Base-by-base conservation (phyloP, 768 basidiomycete genomes). In the Tricholoma matsutake region DNA sequence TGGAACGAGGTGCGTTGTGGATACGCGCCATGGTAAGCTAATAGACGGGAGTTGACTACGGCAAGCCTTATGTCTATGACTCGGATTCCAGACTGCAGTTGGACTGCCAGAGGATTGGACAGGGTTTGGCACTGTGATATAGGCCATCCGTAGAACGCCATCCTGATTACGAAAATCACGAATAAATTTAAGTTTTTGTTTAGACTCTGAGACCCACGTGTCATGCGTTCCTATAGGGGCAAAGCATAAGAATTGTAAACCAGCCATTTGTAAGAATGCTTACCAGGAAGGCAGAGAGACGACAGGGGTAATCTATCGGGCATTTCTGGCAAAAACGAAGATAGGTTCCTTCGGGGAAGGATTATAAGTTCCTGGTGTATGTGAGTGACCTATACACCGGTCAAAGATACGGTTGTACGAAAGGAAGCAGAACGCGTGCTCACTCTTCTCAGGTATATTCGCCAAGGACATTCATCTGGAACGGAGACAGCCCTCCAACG, bases 91-190 rank as follows among this genome's bases (percentile, higher is more conserved):
- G 84, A 83, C 11, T 77, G 74, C 9, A 98, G 80, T 73, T 98
- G 95, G 18, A 77, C 74, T 29, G 75, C 75, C 25, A 96, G 83
- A 0, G 87, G 83, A 0, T 84, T 88, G 4, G 73, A 69, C 8
- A 76, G 75, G 35, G 83, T 82, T 71, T 97, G 94, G 68, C 95
- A 98, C 70, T 96, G 93, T 0, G 91, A 90, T 37, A 96, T 75
- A 0, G 90, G 91, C 86, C 89, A 92, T 13, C 91, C 90, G 65
- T 93, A 88, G 63, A 92, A 85, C 8, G 92, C 88, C 86, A 94
- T 87, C 4, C 88, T 90, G 29, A 32, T n/a, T 29, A 69, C 61
- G 20, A 18, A 20, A 6, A 43, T 31, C 39, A 34, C 61, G 52
- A 52, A 66, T 31, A 1, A 16, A 53, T 25, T 18, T 7, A 18